Evolutionary conservation across 176 grass and related monocot species (phyloP), one percentile per base, ranked within the genome.

Genomic region (Hsuehochloa calcarea): DNA sequence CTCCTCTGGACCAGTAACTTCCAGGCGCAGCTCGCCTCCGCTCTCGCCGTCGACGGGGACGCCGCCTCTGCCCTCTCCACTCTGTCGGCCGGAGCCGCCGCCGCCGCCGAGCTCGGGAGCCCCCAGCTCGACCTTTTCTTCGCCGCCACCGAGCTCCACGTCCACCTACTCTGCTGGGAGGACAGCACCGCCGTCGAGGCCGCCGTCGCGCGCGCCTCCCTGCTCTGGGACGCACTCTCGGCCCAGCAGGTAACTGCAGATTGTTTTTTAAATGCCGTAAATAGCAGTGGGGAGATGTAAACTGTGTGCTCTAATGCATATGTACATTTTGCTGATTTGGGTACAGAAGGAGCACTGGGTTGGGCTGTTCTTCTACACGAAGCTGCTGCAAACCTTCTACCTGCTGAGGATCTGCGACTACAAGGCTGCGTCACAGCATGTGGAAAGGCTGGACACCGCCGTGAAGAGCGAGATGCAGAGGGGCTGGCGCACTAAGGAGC

Each of bases 61-160:
- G 85, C 89, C 68, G 50, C 91, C 13, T 87, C 80, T 12, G 93
- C 96, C 8, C 91, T 98, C 44, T 72, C 91, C 14, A 63, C 96
- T 1, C 90, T 98, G 0, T 85, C 78, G 12, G 65, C 68, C 17
- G 91, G 89, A 35, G 78, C 79, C 25, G 70, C 85, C 26, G 91
- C 96, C 2, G 96, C 96, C 20, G 25, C 88, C 3, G 91, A 93
- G 31, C 91, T 91, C n/a, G 43, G 75, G 37, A 89, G 78, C 52
- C 88, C 91, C 25, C 91, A 98, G 85, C 91, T 98, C 26, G 86
- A 95, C 93, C 89, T 98, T 62, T 98, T 98, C 86, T 98, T 98
- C 27, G 93, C 96, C 0, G 93, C 93, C 38, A 92, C 96, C 56
- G 59, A 67, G 4, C 78, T 98, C 59, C 96, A 98, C 80, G 86